A percentile compares a stretch with the other conserved stretches of the same genome.
phyloP scores from a whole-genome alignment of 2,329 filamentous ascomycete genomes.

The Thermothelomyces thermophilus region DNA sequence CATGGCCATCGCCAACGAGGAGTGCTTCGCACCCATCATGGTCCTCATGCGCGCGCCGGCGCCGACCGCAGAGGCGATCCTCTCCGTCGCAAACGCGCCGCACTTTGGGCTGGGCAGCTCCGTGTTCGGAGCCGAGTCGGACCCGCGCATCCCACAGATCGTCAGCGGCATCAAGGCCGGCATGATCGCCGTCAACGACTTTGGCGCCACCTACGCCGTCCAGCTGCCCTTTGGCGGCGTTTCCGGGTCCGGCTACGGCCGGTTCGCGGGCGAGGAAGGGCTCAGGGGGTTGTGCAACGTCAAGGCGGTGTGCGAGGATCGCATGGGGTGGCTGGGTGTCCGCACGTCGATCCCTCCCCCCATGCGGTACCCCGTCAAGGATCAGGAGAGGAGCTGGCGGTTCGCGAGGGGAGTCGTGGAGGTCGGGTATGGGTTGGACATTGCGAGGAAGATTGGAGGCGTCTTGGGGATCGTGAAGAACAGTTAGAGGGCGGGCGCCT shows the following conservation, averaged over 20 bases:
- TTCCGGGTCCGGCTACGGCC: slow-evolving; percentile 83
- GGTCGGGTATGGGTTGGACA: slow-evolving; percentile 47
- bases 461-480: slow-evolving; percentile 27
- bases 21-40: slow-evolving; percentile 91
- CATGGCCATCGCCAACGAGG: slow-evolving; percentile 84
- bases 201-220: slow-evolving; percentile 86
- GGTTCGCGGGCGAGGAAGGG: slow-evolving; percentile 88
- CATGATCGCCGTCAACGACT: slow-evolving; percentile 95
- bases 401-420: slow-evolving; percentile 57
- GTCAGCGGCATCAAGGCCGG: slow-evolving; percentile 67
- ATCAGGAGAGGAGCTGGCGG: slow-evolving; percentile 57
- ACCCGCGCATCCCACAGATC: slow-evolving; percentile 55
- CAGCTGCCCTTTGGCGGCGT: slow-evolving; percentile 91
- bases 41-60: slow-evolving; percentile 71
- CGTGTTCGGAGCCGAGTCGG: slow-evolving; percentile 67
- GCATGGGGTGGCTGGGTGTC: slow-evolving; percentile 53
- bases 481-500: slow-evolving; percentile 8
- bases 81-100: slow-evolving; percentile 75
- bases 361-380: slow-evolving; percentile 72
- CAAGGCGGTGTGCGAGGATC: slow-evolving; percentile 80
- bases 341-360: slow-evolving; percentile 73
- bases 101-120: slow-evolving; percentile 81
- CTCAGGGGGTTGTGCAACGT: slow-evolving; percentile 76
- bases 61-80: slow-evolving; percentile 52
- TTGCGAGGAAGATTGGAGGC: slow-evolving; percentile 22